phyloP scores from a whole-genome alignment of 768 basidiomycete species.

The Nidula microcarpa region DNA sequence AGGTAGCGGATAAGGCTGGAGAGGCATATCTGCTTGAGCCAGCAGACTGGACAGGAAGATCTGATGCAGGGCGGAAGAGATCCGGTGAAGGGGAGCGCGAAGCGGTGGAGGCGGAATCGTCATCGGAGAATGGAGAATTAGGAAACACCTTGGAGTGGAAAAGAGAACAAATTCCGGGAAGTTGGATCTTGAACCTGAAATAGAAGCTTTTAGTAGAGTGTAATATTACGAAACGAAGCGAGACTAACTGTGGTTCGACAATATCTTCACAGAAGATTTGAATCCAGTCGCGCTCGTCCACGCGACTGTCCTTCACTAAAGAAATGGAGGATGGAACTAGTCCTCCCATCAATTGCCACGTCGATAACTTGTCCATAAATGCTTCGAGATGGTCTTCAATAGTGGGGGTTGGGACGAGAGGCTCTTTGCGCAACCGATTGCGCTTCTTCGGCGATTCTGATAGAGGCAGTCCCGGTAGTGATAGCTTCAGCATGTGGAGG shows the following conservation, averaged over 20 bases:
- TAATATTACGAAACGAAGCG: not conserved
- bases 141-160: conserved; percentile 69
- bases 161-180: conserved; percentile 53
- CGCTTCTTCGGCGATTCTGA: conserved; percentile 15
- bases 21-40: conserved; percentile 9
- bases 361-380: conserved; percentile 77
- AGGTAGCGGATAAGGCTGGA: conserved; percentile 16
- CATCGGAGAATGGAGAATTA: conserved; percentile 55
- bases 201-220: not conserved
- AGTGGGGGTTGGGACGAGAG: conserved; percentile 13
- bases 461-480: conserved; percentile 44
- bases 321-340: conserved; percentile 17
- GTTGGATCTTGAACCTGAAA: conserved; percentile 48
- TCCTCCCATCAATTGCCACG: conserved; percentile 64
- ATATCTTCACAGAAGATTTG: conserved; percentile 67
- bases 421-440: conserved; percentile 21
- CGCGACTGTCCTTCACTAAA: conserved; percentile 9
- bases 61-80: not conserved
- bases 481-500: conserved; percentile 62
- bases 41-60: not conserved
- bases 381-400: conserved; percentile 58
- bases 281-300: conserved; percentile 62
- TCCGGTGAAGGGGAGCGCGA: conserved; percentile 28
- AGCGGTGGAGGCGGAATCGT: conserved; percentile 23
- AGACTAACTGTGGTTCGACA: conserved; percentile 59